Conservation (phyloP, 257 asterid genomes). For the Ballota nigra region DNA sequence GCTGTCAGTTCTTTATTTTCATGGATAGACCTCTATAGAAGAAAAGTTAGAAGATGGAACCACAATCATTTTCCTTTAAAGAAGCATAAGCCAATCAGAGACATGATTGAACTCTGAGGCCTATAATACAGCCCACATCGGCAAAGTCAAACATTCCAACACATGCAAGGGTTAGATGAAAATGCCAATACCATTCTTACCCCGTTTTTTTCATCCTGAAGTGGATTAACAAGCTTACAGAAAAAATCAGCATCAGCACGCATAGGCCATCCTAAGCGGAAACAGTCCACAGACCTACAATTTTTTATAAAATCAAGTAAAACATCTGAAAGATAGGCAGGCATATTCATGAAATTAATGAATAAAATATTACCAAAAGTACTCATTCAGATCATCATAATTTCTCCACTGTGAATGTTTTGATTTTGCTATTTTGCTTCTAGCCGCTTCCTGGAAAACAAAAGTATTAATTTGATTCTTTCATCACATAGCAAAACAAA, state of each 20-base stretch:
- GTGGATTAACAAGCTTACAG: slow-evolving; percentile 49
- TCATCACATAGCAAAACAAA: neutral
- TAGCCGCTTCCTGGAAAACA: slow-evolving; percentile 77
- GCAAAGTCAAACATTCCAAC: slow-evolving; percentile 5
- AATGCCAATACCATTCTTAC: slow-evolving; percentile 38
- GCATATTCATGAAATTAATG: slow-evolving; percentile 11
- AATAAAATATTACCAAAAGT: slow-evolving; percentile 67
- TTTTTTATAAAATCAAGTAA: slow-evolving; percentile 15
- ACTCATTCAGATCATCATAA: slow-evolving; percentile 95
- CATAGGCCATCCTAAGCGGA: slow-evolving; percentile 99
- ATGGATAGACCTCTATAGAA: neutral
- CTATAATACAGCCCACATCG: slow-evolving; percentile 1
- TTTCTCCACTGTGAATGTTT: slow-evolving; percentile 99
- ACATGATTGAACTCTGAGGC: neutral
- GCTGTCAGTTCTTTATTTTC: too few species aligned
- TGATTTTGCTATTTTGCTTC: slow-evolving; percentile 81
- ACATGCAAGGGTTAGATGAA: slow-evolving; percentile 12
- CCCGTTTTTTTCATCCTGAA: slow-evolving; percentile 63
- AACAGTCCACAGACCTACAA: slow-evolving; percentile 94
- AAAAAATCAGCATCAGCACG: slow-evolving; percentile 99
- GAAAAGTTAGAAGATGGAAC: neutral
- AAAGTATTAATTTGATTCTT: slow-evolving; percentile 8
- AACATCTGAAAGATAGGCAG: slow-evolving; percentile 3
- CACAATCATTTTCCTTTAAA: neutral
- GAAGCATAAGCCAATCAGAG: slow-evolving; percentile 12